A percentile compares a stretch with the other conserved stretches of the same genome.
Conservation (phyloP, 2,329 filamentous ascomycete species). For the Sphaerostilbella broomeana region DNA sequence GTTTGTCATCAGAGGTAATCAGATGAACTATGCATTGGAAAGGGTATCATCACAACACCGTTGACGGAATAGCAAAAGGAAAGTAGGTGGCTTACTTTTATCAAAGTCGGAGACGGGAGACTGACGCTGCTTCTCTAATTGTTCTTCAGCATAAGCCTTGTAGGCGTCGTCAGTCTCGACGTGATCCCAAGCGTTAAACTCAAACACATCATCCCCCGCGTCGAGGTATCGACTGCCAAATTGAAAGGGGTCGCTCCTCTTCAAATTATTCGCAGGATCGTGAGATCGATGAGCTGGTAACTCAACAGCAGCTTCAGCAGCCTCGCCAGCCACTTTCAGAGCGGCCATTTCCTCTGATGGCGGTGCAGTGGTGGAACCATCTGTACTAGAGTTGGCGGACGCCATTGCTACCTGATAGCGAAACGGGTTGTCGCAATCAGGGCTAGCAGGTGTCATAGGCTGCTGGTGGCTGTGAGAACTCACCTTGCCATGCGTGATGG, state of each 20-base stretch:
- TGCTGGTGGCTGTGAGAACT: not conserved
- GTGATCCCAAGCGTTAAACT: constrained; percentile 99
- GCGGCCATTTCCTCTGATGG: constrained; percentile 20
- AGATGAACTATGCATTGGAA: constrained; percentile 65
- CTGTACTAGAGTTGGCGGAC: not conserved
- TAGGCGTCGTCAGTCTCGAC: constrained; percentile 88
- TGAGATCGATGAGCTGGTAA: constrained; percentile 62
- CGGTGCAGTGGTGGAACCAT: constrained; percentile 5
- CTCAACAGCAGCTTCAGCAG: constrained; percentile 13
- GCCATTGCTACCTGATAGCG: constrained; percentile 10
- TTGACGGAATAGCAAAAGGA: constrained; percentile 6
- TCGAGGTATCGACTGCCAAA: constrained; percentile 86
- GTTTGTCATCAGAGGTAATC: constrained; percentile 58
- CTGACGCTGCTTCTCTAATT: constrained; percentile 78
- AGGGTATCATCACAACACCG: constrained; percentile 51
- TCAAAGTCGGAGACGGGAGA: constrained; percentile 90
- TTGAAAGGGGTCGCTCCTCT: constrained; percentile 87
- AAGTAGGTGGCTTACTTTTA: constrained; percentile 53
- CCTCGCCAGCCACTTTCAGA: constrained; percentile 14
- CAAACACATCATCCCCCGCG: constrained; percentile 82
- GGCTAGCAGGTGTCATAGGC: not conserved
- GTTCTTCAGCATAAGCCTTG: constrained; percentile 75
- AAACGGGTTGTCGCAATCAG: not conserved
- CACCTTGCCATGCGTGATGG: constrained; percentile 1
- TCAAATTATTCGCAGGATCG: constrained; percentile 66